These are phyloP conservation scores for Stellera chamaejasme DNA, from an alignment of 345 rosid species.

Conservation along the genomic window DNA sequence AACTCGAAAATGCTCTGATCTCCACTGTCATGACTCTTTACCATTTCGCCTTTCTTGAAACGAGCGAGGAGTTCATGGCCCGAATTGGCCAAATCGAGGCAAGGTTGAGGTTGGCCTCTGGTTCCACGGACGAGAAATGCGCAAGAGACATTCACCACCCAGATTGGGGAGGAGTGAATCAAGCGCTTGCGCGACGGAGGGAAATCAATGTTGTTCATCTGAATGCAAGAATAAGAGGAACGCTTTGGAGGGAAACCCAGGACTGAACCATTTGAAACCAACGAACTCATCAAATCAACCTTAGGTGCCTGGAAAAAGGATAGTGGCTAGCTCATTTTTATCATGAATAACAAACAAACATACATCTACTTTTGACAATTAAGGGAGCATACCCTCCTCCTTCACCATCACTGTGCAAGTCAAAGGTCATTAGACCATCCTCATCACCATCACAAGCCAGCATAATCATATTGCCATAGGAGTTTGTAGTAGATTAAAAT, in stretches of 20 bases:
- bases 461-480: slow-evolving; percentile 12
- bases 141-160: too few species aligned
- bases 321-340: slow-evolving; percentile 8
- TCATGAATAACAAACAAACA: slow-evolving; percentile 6
- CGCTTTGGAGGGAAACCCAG: slow-evolving; percentile 52
- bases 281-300: slow-evolving; percentile 28
- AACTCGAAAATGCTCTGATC: too few species aligned
- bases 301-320: slow-evolving; percentile 56
- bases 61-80: too few species aligned
- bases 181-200: too few species aligned
- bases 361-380: slow-evolving; percentile 5
- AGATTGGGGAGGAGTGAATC: too few species aligned
- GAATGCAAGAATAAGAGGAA: slow-evolving; percentile 55
- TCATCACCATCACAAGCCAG: slow-evolving; percentile 83
- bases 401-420: slow-evolving; percentile 77
- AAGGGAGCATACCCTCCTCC: slow-evolving; percentile 51
- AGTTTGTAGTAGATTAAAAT: too few species aligned
- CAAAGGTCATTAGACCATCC: slow-evolving; percentile 76
- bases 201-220: too few species aligned
- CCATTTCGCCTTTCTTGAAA: too few species aligned
- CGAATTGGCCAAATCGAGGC: too few species aligned
- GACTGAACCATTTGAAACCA: slow-evolving; percentile 58
- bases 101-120: too few species aligned
- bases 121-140: too few species aligned
- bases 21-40: too few species aligned